A percentile compares a stretch with the other conserved stretches of the same genome.
Evolutionary conservation across 2,329 filamentous ascomycete species (phyloP).

Genomic region (Tolypocladium guangdongense): DNA sequence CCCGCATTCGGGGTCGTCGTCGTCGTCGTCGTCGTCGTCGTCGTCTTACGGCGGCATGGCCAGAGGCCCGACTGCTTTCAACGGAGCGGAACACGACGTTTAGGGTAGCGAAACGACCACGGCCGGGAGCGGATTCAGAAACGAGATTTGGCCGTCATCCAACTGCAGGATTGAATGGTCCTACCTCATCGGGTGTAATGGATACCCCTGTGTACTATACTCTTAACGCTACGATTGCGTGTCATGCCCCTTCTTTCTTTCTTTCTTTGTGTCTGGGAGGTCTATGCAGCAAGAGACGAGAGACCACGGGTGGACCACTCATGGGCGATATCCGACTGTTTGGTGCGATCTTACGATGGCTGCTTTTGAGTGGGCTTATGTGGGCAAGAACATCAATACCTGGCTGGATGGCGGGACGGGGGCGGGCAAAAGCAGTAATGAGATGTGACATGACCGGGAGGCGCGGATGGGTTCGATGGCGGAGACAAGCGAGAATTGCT

Average conservation of each 20-base stretch:
- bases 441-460: not conserved
- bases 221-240: not conserved
- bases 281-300: not conserved
- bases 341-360: not conserved
- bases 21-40: no score
- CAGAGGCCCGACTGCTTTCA: not conserved
- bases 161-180: not conserved
- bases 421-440: not conserved
- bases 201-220: not conserved
- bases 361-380: not conserved
- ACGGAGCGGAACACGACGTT: not conserved
- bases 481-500: not conserved
- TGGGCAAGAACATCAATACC: not conserved
- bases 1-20: conserved; percentile 1
- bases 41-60: not conserved
- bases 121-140: not conserved
- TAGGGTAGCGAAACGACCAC: not conserved
- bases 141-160: not conserved
- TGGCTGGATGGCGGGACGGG: not conserved
- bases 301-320: not conserved
- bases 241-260: not conserved
- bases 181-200: no score
- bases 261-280: not conserved
- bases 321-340: not conserved
- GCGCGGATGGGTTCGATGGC: not conserved